Percentiles rank a stretch among this genome's conserved stretches.
Conservation (phyloP, 164 flowering plant species). For the Hamamelis virginiana region DNA sequence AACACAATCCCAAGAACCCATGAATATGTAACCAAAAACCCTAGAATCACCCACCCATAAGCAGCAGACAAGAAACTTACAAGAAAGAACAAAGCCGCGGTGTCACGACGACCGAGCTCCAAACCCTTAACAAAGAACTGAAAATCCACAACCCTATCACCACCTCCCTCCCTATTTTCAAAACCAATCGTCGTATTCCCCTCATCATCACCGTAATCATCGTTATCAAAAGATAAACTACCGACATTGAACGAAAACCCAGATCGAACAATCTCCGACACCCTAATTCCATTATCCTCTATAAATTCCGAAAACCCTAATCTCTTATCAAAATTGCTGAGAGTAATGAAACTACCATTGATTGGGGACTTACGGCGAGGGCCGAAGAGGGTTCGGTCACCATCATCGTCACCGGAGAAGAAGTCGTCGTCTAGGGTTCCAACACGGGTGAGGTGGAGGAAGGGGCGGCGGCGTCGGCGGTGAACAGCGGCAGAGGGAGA, state of each 20-base stretch:
- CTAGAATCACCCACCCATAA: constrained; percentile 87
- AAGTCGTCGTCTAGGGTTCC: constrained; percentile 88
- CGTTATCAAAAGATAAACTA: constrained; percentile 5
- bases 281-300: constrained; percentile 36
- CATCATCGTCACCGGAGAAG: constrained; percentile 70
- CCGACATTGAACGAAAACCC: constrained; percentile 25
- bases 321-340: constrained; percentile 19
- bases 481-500: constrained; percentile 6
- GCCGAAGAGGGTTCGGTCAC: constrained; percentile 39
- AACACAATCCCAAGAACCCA: constrained; percentile 76
- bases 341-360: constrained; percentile 28
- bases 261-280: constrained; percentile 28
- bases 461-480: constrained; percentile 59
- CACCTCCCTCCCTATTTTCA: constrained; percentile 23
- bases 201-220: constrained; percentile 13
- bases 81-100: constrained; percentile 63
- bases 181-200: constrained; percentile 9
- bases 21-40: constrained; percentile 73
- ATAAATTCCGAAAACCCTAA: constrained; percentile 34
- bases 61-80: constrained; percentile 73
- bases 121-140: constrained; percentile 54
- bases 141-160: constrained; percentile 35
- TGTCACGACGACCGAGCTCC: constrained; percentile 62
- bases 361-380: constrained; percentile 1
- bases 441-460: constrained; percentile 79